Conservation (phyloP, 1,284 basidiomycete species). For the Inonotus obliquus region DNA sequence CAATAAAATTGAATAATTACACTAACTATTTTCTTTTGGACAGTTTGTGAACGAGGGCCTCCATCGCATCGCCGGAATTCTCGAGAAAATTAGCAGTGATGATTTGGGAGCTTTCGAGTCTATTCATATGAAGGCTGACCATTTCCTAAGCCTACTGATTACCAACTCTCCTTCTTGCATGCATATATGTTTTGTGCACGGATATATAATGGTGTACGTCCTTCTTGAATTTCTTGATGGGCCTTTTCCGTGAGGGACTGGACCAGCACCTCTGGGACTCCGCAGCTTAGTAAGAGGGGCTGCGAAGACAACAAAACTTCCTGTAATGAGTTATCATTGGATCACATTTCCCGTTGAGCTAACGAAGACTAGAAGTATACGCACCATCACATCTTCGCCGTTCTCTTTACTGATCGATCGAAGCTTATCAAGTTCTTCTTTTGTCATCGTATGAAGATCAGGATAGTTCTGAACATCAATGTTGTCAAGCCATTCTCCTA, state of each 20-base stretch:
- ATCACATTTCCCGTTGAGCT: background rate
- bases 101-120: conserved; percentile 25
- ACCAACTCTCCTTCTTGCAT: conserved; percentile 36
- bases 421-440: conserved; percentile 19
- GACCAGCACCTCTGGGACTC: conserved; percentile 47
- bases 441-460: conserved; percentile 31
- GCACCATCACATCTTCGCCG: conserved; percentile 37
- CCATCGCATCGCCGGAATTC: conserved; percentile 57
- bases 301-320: conserved; percentile 58
- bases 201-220: conserved; percentile 43
- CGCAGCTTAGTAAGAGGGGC: conserved; percentile 59
- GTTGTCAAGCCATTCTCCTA: conserved; percentile 41
- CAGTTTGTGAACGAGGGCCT: no score
- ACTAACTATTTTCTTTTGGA: conserved; percentile 63
- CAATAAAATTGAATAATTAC: background rate
- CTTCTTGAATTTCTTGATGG: conserved; percentile 46
- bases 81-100: conserved; percentile 36
- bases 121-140: conserved; percentile 45
- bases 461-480: conserved; percentile 24
- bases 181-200: conserved; percentile 57
- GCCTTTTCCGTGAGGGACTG: conserved; percentile 48
- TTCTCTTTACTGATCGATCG: conserved; percentile 29
- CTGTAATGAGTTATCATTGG: conserved; percentile 32
- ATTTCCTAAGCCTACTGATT: conserved; percentile 62
- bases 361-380: conserved; percentile 19